phyloP scores from a whole-genome alignment of 768 basidiomycete species.

The Pholiota molesta region DNA sequence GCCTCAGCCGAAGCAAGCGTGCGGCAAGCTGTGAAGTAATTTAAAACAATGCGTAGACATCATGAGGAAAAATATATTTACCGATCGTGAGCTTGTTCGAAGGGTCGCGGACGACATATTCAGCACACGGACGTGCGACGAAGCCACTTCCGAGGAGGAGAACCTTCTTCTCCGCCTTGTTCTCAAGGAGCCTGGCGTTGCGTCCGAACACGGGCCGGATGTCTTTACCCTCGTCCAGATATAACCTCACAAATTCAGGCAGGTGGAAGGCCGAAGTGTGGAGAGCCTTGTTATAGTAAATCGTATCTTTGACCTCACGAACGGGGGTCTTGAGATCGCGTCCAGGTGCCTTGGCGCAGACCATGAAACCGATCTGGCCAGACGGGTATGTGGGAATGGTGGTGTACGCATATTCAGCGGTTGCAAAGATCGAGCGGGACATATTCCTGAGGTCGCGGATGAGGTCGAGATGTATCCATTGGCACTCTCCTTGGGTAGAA shows the following conservation, averaged over 20 bases:
- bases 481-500: slow-evolving; percentile 93
- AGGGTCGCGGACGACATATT: slow-evolving; percentile 84
- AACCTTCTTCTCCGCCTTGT: slow-evolving; percentile 62
- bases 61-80: slow-evolving; percentile 30
- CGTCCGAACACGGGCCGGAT: slow-evolving; percentile 78
- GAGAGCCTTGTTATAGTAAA: slow-evolving; percentile 84
- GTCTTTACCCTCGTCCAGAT: slow-evolving; percentile 74
- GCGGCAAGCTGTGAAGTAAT: slow-evolving; percentile 68
- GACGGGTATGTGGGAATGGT: slow-evolving; percentile 98
- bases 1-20: slow-evolving; percentile 77
- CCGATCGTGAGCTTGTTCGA: slow-evolving; percentile 87
- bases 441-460: slow-evolving; percentile 76
- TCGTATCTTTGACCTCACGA: slow-evolving; percentile 68
- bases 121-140: slow-evolving; percentile 95
- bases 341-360: slow-evolving; percentile 77
- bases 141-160: slow-evolving; percentile 94
- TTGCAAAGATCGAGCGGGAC: slow-evolving; percentile 75
- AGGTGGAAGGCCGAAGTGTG: slow-evolving; percentile 86
- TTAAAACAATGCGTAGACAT: background rate
- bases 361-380: slow-evolving; percentile 96
- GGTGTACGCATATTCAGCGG: slow-evolving; percentile 89
- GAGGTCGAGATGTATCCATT: slow-evolving; percentile 91
- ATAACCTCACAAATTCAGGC: slow-evolving; percentile 86
- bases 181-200: slow-evolving; percentile 42
- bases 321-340: slow-evolving; percentile 76